These are phyloP conservation scores for Periglandula ipomoeae DNA, from an alignment of 2,329 filamentous ascomycete species.

Conservation along the genomic window DNA sequence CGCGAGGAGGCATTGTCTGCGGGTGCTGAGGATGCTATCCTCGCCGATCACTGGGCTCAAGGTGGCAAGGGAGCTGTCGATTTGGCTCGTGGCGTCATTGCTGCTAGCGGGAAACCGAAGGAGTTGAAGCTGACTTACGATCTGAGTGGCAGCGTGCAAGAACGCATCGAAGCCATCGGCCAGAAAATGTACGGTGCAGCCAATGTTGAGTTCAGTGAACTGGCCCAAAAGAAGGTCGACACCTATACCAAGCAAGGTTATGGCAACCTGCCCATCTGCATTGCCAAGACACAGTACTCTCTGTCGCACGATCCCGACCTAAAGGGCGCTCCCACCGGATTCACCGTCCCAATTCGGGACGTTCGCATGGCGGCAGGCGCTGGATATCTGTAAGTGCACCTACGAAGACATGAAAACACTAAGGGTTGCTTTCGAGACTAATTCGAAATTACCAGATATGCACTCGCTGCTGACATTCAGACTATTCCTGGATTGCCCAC, in stretches of 20 bases:
- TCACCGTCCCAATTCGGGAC: conserved; percentile 89
- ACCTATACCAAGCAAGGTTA: conserved; percentile 90
- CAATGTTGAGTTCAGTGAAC: conserved; percentile 83
- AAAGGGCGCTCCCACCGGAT: conserved; percentile 91
- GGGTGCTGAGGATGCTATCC: conserved; percentile 86
- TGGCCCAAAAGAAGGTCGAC: conserved; percentile 93
- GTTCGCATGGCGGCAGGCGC: conserved; percentile 90
- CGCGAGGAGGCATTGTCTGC: conserved; percentile 86
- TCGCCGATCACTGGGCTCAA: conserved; percentile 94
- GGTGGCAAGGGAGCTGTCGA: conserved; percentile 86
- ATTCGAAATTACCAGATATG: conserved; percentile 53
- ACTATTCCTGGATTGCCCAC: conserved; percentile 95
- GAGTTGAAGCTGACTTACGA: conserved; percentile 82
- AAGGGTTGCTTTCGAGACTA: conserved; percentile 17
- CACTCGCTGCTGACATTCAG: conserved; percentile 93
- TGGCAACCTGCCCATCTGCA: conserved; percentile 85
- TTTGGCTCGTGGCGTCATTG: conserved; percentile 77
- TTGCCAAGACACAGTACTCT: conserved; percentile 98
- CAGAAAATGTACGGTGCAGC: conserved; percentile 90
- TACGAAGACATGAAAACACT: not conserved
- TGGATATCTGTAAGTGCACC: conserved; percentile 67
- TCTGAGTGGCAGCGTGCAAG: conserved; percentile 69
- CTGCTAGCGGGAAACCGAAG: conserved; percentile 73
- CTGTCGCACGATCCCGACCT: conserved; percentile 85
- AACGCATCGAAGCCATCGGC: conserved; percentile 85